Evolutionary conservation across 352 stramenopile genomes (phyloP), one percentile per base, ranked within the genome.

Genomic region (Peronospora tabacina): DNA sequence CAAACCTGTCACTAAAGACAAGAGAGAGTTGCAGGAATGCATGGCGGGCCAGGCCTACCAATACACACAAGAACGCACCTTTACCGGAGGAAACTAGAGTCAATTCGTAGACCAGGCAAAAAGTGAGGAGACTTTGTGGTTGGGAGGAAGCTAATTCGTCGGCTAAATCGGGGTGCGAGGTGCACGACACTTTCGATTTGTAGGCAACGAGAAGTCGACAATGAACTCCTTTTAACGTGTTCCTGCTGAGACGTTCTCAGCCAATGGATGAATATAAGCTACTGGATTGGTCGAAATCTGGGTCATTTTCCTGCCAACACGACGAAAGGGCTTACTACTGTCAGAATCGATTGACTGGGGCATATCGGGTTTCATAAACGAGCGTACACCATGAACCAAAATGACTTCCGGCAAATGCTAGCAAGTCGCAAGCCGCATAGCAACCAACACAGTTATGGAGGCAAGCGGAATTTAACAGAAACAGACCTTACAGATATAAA

Each of bases 321-420:
- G 1, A 26, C 22, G 1, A 0, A 36, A 9, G 11, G 8, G 1
- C 0, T 8, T 8, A 26, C 52, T 57, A 48, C 47, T 57, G 46
- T 44, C 28, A 48, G 22, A 57, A 37, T 5, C 32, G 12, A 60
- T 52, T 26, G 19, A 6, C 22, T 46, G 12, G 32, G 34, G 43
- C 7, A 22, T 15, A 55, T 58, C 22, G 15, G 51, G 35, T 40
- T 15, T 36, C 13, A 10, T 24, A 10, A 30, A 34, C 3, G 6
- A 9, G 3, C 11, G 1, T 6, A 1, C 17, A 41, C 12, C 35
- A 88, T 88, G 77, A 84, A 86, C 55, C 79, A 90, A 57, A 73
- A 85, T 51, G 79, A 87, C 67, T 90, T 90, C 49, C 66, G 79
- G 38, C 65, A 73, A 45, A 49, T 90, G 55, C 42, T 90, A 29